Conservation (phyloP, 2,329 filamentous ascomycete genomes). For the Colletotrichum paranaense region DNA sequence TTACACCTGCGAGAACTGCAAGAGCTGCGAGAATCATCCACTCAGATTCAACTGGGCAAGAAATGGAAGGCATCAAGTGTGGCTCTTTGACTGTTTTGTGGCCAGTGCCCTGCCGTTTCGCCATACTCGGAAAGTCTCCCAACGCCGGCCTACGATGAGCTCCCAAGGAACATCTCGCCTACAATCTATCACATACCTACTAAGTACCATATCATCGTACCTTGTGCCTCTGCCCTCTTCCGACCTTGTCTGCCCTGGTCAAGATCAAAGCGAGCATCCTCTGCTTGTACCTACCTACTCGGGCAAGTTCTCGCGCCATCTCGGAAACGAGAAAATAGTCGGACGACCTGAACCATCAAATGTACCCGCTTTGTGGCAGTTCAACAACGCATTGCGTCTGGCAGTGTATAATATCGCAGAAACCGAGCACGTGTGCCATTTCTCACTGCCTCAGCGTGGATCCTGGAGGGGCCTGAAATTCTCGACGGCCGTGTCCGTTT, state of each 20-base stretch:
- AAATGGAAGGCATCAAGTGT: neutral
- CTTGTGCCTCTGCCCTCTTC: neutral
- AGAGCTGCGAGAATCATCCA: neutral
- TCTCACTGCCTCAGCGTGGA: slow-evolving; percentile 7
- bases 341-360: slow-evolving; percentile 2
- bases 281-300: neutral
- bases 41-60: too few species aligned
- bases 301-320: neutral
- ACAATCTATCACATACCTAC: neutral
- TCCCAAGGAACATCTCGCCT: neutral
- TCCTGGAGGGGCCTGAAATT: neutral
- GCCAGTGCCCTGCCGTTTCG: neutral
- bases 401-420: neutral
- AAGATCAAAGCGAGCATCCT: neutral
- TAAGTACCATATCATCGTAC: neutral
- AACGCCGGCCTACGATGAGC: neutral
- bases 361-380: neutral
- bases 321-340: neutral
- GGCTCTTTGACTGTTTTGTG: neutral
- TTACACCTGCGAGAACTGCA: slow-evolving; percentile 7
- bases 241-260: neutral
- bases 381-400: neutral
- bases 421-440: slow-evolving; percentile 20
- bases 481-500: neutral
- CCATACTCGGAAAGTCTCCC: slow-evolving; percentile 1